phyloP scores from a whole-genome alignment of 1,284 basidiomycete species.

The Ceratobasidium sp. region DNA sequence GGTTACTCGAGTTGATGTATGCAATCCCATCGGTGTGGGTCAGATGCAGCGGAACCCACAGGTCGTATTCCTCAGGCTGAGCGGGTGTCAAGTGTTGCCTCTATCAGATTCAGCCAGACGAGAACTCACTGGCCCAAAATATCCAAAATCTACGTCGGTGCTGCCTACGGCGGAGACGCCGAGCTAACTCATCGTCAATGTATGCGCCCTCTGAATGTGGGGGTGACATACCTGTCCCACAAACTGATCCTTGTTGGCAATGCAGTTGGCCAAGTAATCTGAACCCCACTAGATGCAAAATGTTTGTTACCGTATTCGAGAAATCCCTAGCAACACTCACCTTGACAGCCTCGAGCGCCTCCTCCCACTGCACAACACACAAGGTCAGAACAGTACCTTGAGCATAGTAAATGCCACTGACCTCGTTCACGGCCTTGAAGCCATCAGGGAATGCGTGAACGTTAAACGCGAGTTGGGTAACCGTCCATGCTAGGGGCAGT shows the following conservation, averaged over 20 bases:
- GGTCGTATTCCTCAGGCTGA: conserved; percentile 44
- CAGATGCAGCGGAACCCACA: conserved; percentile 41
- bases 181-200: conserved; percentile 28
- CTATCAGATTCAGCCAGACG: not conserved
- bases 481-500: conserved; percentile 43
- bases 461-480: conserved; percentile 44
- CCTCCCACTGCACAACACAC: conserved; percentile 21
- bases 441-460: conserved; percentile 40
- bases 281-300: conserved; percentile 40
- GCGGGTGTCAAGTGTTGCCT: not conserved
- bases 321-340: conserved; percentile 15
- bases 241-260: conserved; percentile 42
- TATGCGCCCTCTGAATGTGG: not conserved
- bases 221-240: conserved; percentile 42
- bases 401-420: not conserved
- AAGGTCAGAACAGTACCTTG: not conserved
- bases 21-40: conserved; percentile 43
- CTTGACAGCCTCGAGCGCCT: conserved; percentile 44
- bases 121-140: conserved; percentile 43
- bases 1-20: conserved; percentile 45
- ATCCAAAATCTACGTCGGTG: conserved; percentile 45
- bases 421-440: conserved; percentile 39
- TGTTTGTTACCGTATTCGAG: not conserved
- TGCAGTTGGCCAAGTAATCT: conserved; percentile 44
- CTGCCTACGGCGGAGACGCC: conserved; percentile 42